Conservation (phyloP, 2,329 filamentous ascomycete species). For the Botryotinia convoluta region DNA sequence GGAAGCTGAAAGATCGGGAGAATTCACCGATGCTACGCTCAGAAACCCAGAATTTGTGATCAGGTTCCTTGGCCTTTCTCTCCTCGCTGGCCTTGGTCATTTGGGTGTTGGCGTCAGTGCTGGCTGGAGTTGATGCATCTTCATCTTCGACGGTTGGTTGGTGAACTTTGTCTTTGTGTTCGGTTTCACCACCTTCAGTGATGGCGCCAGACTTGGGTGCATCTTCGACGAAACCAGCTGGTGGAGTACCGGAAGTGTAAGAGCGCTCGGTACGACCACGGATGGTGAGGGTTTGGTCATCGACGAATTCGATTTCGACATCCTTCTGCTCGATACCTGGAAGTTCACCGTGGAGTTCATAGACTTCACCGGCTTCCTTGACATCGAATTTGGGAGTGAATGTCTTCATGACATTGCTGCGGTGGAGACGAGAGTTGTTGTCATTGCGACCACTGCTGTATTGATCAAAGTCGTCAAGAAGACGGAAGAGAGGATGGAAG, state of each 20-base stretch:
- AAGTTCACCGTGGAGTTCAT: conserved; percentile 78
- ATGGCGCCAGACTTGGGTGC: conserved; percentile 41
- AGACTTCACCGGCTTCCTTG: conserved; percentile 63
- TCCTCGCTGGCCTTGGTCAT: conserved; percentile 20
- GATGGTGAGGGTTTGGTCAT: conserved; percentile 69
- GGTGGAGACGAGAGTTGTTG: conserved; percentile 21
- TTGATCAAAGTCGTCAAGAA: conserved; percentile 62
- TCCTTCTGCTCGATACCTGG: conserved; percentile 73
- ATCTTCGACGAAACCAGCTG: conserved; percentile 50
- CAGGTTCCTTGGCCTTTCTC: conserved; percentile 31
- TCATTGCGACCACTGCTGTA: conserved; percentile 42
- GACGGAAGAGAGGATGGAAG: conserved; percentile 61
- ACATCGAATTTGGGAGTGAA: conserved; percentile 80
- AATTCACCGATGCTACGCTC: conserved; percentile 68
- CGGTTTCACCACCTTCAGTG: conserved; percentile 45
- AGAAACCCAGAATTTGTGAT: conserved; percentile 66
- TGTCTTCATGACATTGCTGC: conserved; percentile 38
- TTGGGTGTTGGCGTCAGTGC: conserved; percentile 21
- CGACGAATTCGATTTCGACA: conserved; percentile 75
- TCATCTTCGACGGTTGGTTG: conserved; percentile 55
- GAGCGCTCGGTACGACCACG: conserved; percentile 67
- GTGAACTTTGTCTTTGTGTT: conserved; percentile 27
- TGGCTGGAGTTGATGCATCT: conserved; percentile 25
- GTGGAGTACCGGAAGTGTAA: conserved; percentile 47
- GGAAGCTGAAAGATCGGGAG: conserved; percentile 66